Evolutionary conservation across 805 yeast species (phyloP), one percentile per base, ranked within the genome.

Genomic region (Wickerhamiella sorbophila): DNA sequence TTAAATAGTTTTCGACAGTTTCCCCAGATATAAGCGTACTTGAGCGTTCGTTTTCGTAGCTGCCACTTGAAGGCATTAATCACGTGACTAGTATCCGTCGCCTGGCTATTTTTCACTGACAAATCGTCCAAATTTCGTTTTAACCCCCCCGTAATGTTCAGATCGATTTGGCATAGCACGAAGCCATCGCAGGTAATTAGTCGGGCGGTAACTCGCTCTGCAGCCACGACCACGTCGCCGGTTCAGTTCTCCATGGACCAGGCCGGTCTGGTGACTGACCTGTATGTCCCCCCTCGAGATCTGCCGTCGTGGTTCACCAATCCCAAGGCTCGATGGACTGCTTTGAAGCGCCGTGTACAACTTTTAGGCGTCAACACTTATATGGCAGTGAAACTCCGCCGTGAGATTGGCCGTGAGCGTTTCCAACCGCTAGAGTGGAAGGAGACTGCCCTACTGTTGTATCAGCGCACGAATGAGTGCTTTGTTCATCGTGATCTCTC

Each of bases 371-470:
- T 52, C 29, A 52, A 52, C 35, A 52, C 56, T 3, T 52, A 48
- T 26, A 50, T 52, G 54, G 56, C 53, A 2, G 48, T 52, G 18
- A 51, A 52, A 38, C 38, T 52, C 33, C 51, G 56, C 10, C 45
- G 52, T 5, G 55, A 51, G 20, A 35, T 52, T 15, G 56, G 56
- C 19, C 39, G 46, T 15, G 52, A 41, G 9, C 41, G 48, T 16
- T 52, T 52, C 49, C 51, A 46, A 34, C 79, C 79, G 49, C 57
- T 75, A 17, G 71, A 76, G 45, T 87, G 95, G 95, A 83, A 82
- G 59, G 88, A 85, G 60, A 70, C 70, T 24, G 94, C 94, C 5
- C 75, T 87, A 51, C 84, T 84, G 51, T 67, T 66, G 39, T 86
- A 76, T 58, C 80, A 79, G 22, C 72, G 73, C 44, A 79, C 83